Evolutionary conservation across 2,329 filamentous ascomycete genomes (phyloP).

Genomic region (Alternaria brassicicola): DNA sequence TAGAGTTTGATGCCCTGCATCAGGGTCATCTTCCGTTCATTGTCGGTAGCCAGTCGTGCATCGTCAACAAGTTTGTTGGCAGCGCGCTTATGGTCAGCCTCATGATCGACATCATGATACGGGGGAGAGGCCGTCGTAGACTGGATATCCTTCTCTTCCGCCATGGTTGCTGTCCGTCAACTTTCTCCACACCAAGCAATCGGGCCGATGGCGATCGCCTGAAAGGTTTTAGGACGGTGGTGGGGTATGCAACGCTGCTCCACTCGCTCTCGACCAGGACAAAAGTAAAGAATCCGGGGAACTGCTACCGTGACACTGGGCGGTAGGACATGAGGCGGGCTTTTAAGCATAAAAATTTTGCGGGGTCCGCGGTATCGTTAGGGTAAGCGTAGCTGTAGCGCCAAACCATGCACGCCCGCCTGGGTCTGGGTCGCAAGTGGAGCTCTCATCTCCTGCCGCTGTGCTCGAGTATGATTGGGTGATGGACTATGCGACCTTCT

Average conservation of each 20-base stretch:
- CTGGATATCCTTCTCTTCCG: slow-evolving; percentile 34
- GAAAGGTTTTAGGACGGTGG: slow-evolving; percentile 2
- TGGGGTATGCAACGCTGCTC: slow-evolving; percentile 7
- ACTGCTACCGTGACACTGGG: slow-evolving; percentile 18
- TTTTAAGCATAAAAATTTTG: slow-evolving; percentile 36
- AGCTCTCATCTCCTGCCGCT: slow-evolving; percentile 16
- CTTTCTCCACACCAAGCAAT: neutral
- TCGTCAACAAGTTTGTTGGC: slow-evolving; percentile 47
- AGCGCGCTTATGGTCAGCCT: slow-evolving; percentile 34
- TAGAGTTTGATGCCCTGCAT: slow-evolving; percentile 80
- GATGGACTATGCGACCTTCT: slow-evolving; percentile 17
- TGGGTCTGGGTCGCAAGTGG: slow-evolving; percentile 27
- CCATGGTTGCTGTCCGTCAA: slow-evolving; percentile 4
- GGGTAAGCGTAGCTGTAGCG: slow-evolving; percentile 16
- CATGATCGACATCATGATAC: slow-evolving; percentile 21
- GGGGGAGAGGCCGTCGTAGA: slow-evolving; percentile 14
- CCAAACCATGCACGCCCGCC: slow-evolving; percentile 17
- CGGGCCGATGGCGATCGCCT: slow-evolving; percentile 8
- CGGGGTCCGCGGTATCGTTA: slow-evolving; percentile 21
- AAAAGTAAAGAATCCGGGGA: slow-evolving; percentile 20
- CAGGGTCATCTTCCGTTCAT: slow-evolving; percentile 61
- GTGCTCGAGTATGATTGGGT: slow-evolving; percentile 18
- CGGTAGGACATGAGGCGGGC: slow-evolving; percentile 21
- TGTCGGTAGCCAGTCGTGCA: slow-evolving; percentile 55
- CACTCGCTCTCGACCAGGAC: slow-evolving; percentile 3